Evolutionary conservation across 495 filamentous ascomycete genomes (phyloP), one percentile per base, ranked within the genome.

Genomic region (Rhizodiscina lignyota): DNA sequence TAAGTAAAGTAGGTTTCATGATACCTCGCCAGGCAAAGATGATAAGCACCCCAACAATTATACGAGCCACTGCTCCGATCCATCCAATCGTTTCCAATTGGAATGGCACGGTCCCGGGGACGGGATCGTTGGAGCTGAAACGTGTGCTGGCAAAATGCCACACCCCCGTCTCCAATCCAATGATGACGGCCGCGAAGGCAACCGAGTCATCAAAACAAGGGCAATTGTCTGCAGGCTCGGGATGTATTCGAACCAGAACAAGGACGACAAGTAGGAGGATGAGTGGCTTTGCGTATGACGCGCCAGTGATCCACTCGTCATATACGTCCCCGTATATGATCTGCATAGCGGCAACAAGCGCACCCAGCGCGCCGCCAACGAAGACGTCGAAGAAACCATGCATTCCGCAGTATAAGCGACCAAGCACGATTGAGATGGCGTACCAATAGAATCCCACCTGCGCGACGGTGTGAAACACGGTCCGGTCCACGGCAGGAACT

Each of bases 201-300:
- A 97, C 83, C 44, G 80, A 86, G 59, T 97, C 89, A 53, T 97
- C 89, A 51, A 92, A 97, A 50, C 89, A 97, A 12, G 89, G 89
- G 47, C 89, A 97, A 52, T 93, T 79, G 53, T 97, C 89, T 0
- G 84, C 89, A 2, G 89, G 89, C 44, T 97, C 89, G 1, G 89
- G 89, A 54, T 97, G 87, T 15, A 94, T 70, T 31, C 89, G 72
- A 21, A 96, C 78, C 18, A 94, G 58, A 20, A 77, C 52, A 20
- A 89, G 56, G 19, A 91, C 74, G 6, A 32, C 8, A 16, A 18
- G 10, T 8, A 32, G 30, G 21, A 21, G 21, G 5, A 24, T 10
- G 17, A 35, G 17, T 10, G 23, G 10, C 10, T 5, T 11, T 12
- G 71, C 70, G 13, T 59, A 50, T 59, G 67, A 74, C 18, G 55